Evolutionary conservation across 2,329 filamentous ascomycete species (phyloP), one percentile per base, ranked within the genome.

Genomic region (Ascochyta koolunga): DNA sequence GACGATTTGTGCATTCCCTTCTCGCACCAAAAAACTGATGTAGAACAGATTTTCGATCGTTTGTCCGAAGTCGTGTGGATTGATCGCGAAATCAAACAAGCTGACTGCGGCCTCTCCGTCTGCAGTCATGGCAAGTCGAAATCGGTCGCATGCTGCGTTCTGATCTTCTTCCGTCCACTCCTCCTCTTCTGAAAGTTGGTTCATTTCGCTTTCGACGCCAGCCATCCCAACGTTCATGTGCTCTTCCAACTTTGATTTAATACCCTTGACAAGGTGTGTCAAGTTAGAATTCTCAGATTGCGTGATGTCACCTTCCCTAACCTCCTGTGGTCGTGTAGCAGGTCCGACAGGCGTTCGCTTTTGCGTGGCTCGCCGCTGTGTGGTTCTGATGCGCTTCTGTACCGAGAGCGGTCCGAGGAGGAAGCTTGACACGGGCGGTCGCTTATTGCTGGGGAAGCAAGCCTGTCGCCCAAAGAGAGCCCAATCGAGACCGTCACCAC

Each of bases 31-130:
- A 69, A 99, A 99, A 71, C 91, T 96, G 64, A 96, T 85, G 72
- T 98, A 98, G 75, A 99, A 99, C 66, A 99, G 81, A 66, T 99
- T 99, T 72, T 99, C 95, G 6, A 99, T 87, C 0, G 92, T 96
- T 75, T 99, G 95, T 0, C 91, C 91, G 67, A 98, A 99, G 0
- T 91, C 96, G 33, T 79, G 79, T 0, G 95, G 95, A 65, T 99
- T 96, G 60, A 98, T 84, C 35, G 92, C 90, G 64, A 97, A 98
- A 46, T 89, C 86, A 72, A 97, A 89, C 11, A 97, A 77, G 43
- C 90, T 86, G 3, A 96, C 84, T 8, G 63, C 66, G 13, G 66
- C 25, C 15, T 90, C 90, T 1, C 87, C 87, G 2, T 86, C 57
- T 1, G 38, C 86, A 16, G 82, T 80, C 11, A 51, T 42, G 5